These are phyloP conservation scores for Pestalotiopsis sp. DNA, from an alignment of 2,329 filamentous ascomycete species.

Conservation along the genomic window DNA sequence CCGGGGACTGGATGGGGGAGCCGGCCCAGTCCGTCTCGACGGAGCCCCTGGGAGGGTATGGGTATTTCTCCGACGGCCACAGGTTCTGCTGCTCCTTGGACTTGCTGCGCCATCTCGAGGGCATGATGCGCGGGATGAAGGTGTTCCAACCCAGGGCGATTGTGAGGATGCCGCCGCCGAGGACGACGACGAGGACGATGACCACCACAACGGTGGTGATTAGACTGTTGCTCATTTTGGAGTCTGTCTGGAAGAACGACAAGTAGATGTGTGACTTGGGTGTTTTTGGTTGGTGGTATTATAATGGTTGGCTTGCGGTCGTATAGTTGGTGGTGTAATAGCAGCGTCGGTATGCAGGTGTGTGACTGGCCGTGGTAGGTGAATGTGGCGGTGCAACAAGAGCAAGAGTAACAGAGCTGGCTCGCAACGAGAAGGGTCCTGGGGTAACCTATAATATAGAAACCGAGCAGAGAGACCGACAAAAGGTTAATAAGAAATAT, in stretches of 20 bases:
- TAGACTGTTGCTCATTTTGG: neutral
- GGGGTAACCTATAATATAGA: neutral
- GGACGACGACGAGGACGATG: slow-evolving; percentile 3
- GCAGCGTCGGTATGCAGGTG: neutral
- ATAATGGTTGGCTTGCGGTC: neutral
- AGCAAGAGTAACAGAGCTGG: too few relatives aligned
- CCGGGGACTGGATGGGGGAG: slow-evolving; percentile 5
- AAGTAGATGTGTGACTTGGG: neutral
- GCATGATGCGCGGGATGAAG: neutral
- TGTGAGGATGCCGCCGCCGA: slow-evolving; percentile 2
- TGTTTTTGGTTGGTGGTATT: neutral
- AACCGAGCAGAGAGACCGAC: neutral
- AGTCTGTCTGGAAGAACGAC: neutral
- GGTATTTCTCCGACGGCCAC: neutral
- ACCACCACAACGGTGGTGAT: slow-evolving; percentile 5
- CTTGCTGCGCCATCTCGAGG: neutral
- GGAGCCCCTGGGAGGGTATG: neutral
- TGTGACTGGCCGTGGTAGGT: neutral
- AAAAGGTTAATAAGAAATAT: neutral
- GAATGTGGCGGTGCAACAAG: neutral
- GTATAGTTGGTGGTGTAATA: neutral
- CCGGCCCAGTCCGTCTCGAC: slow-evolving; percentile 7
- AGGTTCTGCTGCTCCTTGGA: neutral
- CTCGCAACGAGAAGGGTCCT: neutral
- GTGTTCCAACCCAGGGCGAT: slow-evolving; percentile 6